Evolutionary conservation across 2,329 filamentous ascomycete genomes (phyloP).

Genomic region (Emydomyces testavorans): DNA sequence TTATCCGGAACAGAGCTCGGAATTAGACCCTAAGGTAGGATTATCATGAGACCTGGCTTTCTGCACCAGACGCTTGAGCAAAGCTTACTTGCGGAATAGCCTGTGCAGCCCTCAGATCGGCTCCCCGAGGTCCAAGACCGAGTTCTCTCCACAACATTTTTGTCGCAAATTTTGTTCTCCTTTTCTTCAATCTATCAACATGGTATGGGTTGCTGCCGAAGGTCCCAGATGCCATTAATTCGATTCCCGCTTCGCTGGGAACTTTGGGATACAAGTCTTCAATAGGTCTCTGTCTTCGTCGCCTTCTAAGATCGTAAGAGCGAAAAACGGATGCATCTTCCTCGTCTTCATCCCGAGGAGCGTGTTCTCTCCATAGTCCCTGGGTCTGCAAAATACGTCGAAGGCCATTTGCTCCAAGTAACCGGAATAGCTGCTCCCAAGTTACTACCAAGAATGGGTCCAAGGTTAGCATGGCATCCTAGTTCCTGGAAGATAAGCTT

Average conservation of each 20-base stretch:
- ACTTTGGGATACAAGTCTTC: slow-evolving; percentile 62
- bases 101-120: slow-evolving; percentile 50
- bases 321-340: slow-evolving; percentile 18
- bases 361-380: slow-evolving; percentile 22
- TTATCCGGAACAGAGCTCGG: slow-evolving; percentile 68
- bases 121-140: slow-evolving; percentile 51
- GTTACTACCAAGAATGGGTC: slow-evolving; percentile 21
- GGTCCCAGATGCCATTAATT: slow-evolving; percentile 68
- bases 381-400: slow-evolving; percentile 40
- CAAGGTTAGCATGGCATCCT: not conserved
- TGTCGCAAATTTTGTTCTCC: slow-evolving; percentile 50
- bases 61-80: not conserved
- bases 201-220: slow-evolving; percentile 61
- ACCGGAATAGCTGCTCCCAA: slow-evolving; percentile 39
- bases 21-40: slow-evolving; percentile 51
- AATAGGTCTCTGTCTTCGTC: slow-evolving; percentile 36
- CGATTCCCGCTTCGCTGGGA: slow-evolving; percentile 62
- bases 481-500: not conserved
- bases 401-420: slow-evolving; percentile 45
- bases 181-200: slow-evolving; percentile 42
- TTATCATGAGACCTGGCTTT: not conserved
- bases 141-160: slow-evolving; percentile 73
- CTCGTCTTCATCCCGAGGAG: slow-evolving; percentile 17
- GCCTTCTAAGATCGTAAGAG: slow-evolving; percentile 29
- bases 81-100: slow-evolving; percentile 55